Base-by-base conservation (phyloP, 2,329 filamentous ascomycete species). In the Verticillium albo-atrum region DNA sequence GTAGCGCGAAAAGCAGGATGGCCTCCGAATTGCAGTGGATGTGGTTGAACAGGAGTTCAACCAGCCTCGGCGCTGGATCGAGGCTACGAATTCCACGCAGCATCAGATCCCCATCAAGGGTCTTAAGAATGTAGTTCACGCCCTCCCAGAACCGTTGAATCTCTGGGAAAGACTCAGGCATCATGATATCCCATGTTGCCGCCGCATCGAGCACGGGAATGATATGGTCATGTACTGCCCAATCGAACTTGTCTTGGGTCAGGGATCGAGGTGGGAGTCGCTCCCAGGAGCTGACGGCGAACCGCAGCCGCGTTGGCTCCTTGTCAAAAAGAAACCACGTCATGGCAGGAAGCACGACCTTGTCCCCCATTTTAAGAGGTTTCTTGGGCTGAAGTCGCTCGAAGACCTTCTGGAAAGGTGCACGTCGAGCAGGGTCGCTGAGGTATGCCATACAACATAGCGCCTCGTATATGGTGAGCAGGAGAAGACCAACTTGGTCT, bases 391-490 rank as follows among this genome's bases (percentile, higher is more conserved):
- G 91, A 2, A 96, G 86, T 25, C 92, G 82, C 65, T 85, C 81
- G 71, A 98, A 97, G 12, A 96, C 91, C 65, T 83, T 86, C 70
- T 97, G 90, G 70, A 98, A 97, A 64, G 87, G 71, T 0, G 70
- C 66, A 3, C 81, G 77, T 63, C 80, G 79, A 4, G 80, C 78
- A 1, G 81, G 77, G n/a, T 78, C 66, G 52, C 75, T 81, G 62
- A 97, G 79, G 70, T 96, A 92, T 1, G 89, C 82, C 65, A 92
- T 86, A 72, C 90, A 96, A 71, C 92, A 96, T 56, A 98, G 77
- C 0, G 90, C 89, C 72, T 98, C 94, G 67, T 96, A 97, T 30
- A 98, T 84, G 12, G 91, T 89, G 60, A 95, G 84, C 56, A 96
- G 83, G 6, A 91, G 86, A 28, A 84, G 77, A 2, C 82, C 76